Conservation (phyloP, 2,329 filamentous ascomycete species). For the Didymella pinodella region DNA sequence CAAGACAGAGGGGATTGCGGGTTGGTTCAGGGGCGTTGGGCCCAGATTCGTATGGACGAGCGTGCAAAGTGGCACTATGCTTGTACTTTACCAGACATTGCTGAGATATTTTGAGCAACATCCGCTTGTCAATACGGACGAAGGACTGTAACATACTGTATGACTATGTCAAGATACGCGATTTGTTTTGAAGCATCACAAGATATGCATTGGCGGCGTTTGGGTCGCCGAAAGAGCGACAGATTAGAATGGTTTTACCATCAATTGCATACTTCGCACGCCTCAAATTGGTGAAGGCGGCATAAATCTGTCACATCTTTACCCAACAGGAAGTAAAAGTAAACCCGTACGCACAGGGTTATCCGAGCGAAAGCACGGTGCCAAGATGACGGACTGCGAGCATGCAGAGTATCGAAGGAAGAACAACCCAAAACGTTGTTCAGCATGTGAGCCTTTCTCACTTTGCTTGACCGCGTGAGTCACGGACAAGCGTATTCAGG, state of each 20-base stretch:
- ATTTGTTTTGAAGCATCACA: constrained; percentile 11
- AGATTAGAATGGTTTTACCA: constrained; percentile 18
- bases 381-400: not conserved
- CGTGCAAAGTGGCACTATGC: constrained; percentile 95
- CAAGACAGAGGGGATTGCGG: constrained; percentile 82
- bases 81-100: constrained; percentile 91
- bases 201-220: constrained; percentile 32
- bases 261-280: constrained; percentile 7
- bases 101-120: constrained; percentile 76
- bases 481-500: not conserved
- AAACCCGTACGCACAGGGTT: not conserved
- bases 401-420: not conserved
- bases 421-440: not conserved
- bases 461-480: not conserved
- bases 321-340: not conserved
- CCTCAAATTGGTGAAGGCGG: not conserved
- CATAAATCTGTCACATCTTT: not conserved
- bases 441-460: not conserved
- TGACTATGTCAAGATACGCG: constrained; percentile 22
- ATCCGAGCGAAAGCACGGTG: not conserved
- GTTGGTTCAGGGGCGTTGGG: constrained; percentile 94
- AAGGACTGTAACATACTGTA: constrained; percentile 31
- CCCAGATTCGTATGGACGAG: constrained; percentile 96
- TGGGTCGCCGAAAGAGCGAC: constrained; percentile 21
- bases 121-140: constrained; percentile 46